phyloP scores from a whole-genome alignment of 148 eudicot genomes.

The Euryodendron excelsum region DNA sequence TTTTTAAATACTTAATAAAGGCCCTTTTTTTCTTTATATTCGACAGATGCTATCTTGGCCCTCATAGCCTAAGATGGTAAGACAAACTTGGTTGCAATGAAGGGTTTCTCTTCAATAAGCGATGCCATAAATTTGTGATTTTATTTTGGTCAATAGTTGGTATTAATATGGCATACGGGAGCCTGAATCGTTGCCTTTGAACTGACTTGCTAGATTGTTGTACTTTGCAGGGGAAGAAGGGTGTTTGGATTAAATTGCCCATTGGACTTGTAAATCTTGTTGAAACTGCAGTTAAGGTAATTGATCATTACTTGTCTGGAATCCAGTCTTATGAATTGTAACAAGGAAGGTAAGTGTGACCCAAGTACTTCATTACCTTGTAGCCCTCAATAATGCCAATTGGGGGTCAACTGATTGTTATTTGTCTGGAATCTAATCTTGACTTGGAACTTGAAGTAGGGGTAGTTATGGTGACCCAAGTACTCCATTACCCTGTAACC shows the following conservation, averaged over 20 bases:
- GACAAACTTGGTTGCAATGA: neutral
- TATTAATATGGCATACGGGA: neutral
- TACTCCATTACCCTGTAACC: neutral
- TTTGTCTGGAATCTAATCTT: neutral
- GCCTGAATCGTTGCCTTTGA: neutral
- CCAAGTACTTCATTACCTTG: neutral
- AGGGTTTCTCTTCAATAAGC: neutral
- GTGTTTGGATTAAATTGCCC: slow-evolving; percentile 80
- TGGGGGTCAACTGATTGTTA: neutral
- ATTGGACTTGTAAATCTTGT: slow-evolving; percentile 61
- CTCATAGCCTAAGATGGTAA: neutral
- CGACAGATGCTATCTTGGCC: neutral
- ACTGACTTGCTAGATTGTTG: neutral
- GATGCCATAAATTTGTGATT: neutral
- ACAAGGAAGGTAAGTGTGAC: neutral
- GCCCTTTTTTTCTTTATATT: neutral
- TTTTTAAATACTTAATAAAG: too few relatives aligned
- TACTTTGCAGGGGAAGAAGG: slow-evolving; percentile 66
- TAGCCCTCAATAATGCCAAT: neutral
- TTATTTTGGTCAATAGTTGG: neutral
- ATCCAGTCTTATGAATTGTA: neutral
- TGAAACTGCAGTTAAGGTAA: slow-evolving; percentile 70
- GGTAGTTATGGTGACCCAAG: neutral
- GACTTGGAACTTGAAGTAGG: neutral
- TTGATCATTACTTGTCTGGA: neutral